Percentiles rank a stretch among this genome's conserved stretches.
Evolutionary conservation across 306 rosid genomes (phyloP).

Genomic region (Boehmeria nivea): DNA sequence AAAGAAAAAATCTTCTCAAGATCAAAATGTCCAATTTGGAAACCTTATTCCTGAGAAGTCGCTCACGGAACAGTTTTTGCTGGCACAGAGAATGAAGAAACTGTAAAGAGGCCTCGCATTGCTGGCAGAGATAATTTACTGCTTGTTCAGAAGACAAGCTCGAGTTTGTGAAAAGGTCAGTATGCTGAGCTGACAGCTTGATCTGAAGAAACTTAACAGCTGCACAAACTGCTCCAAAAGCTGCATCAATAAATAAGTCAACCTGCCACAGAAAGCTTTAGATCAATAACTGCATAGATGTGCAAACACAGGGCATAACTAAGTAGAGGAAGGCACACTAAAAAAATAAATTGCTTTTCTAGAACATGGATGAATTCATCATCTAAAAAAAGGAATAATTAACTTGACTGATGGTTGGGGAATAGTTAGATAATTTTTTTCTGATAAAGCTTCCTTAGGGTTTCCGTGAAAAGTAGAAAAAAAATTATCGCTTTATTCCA

Average conservation of each 20-base stretch:
- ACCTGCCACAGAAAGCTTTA: constrained; percentile 53
- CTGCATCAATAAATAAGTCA: constrained; percentile 88
- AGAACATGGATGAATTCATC: too few species aligned
- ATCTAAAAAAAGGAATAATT: too few species aligned
- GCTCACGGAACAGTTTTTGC: constrained; percentile 77
- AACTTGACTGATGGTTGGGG: constrained; percentile 15
- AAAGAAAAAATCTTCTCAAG: constrained; percentile 8
- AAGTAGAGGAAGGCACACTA: too few species aligned
- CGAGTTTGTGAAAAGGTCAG: constrained; percentile 32
- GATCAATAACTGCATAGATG: constrained; percentile 26
- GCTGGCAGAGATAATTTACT: constrained; percentile 73
- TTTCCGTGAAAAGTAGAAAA: constrained; percentile 14
- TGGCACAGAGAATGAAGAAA: constrained; percentile 83
- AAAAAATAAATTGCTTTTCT: too few species aligned
- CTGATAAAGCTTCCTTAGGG: constrained; percentile 10
- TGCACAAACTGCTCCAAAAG: constrained; percentile 75
- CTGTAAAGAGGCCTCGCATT: constrained; percentile 94
- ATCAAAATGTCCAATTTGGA: constrained; percentile 16
- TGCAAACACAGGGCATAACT: neutral
- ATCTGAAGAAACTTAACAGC: constrained; percentile 57
- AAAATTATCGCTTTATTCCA: constrained; percentile 8
- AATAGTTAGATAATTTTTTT: too few species aligned
- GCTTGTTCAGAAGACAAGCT: constrained; percentile 46
- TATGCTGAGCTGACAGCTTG: constrained; percentile 40
- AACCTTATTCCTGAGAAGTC: constrained; percentile 85